A percentile compares a stretch with the other conserved stretches of the same genome.
Conservation (phyloP, 805 yeast genomes). For the Lipomyces kockii region DNA sequence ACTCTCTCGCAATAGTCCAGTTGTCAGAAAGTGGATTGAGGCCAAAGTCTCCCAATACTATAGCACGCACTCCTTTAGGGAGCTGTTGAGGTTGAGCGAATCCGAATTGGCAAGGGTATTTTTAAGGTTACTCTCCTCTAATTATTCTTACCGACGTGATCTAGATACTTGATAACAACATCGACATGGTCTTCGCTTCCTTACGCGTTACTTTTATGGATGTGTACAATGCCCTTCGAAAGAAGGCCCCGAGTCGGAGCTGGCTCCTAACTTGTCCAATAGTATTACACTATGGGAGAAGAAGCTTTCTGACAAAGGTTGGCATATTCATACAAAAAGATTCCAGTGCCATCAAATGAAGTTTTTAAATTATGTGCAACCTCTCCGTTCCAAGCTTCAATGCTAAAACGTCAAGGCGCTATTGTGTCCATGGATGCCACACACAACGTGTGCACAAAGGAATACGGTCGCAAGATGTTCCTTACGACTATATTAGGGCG, state of each 20-base stretch:
- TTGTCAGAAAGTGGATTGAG: not conserved
- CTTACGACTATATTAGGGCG: too few species aligned
- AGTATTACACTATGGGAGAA: not conserved
- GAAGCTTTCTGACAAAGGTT: not conserved
- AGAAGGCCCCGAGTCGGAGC: not conserved
- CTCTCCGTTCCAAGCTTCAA: not conserved
- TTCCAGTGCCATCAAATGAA: not conserved
- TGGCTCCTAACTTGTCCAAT: not conserved
- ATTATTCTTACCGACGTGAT: not conserved
- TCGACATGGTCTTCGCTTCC: too few species aligned
- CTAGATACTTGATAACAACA: too few species aligned
- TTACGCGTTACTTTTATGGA: too few species aligned
- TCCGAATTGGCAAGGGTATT: not conserved
- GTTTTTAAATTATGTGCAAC: not conserved
- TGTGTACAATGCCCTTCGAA: too few species aligned
- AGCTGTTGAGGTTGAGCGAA: not conserved
- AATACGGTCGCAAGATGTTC: too few species aligned
- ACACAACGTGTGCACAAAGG: not conserved
- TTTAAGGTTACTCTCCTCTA: not conserved
- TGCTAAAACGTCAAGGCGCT: not conserved
- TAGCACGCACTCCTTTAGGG: slow-evolving; percentile 1
- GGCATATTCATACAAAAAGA: not conserved
- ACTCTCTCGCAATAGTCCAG: not conserved
- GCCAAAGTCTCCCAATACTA: slow-evolving; percentile 1
- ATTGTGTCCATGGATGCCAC: not conserved